Conservation (phyloP, 2,329 filamentous ascomycete species). For the Xylariaceae sp. region DNA sequence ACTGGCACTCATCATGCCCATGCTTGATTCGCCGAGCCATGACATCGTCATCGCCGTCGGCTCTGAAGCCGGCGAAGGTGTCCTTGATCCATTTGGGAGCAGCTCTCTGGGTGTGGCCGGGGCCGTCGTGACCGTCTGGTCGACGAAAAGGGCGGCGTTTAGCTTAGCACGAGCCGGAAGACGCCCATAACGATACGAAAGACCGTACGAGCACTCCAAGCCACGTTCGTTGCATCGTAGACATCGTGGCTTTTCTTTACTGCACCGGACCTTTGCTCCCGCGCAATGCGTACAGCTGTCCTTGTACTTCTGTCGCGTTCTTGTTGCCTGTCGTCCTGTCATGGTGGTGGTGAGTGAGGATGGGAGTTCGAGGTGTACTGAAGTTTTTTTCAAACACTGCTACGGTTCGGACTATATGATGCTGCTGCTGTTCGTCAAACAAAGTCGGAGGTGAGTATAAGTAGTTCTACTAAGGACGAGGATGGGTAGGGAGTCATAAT, state of each 20-base stretch:
- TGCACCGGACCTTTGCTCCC: conserved; percentile 25
- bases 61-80: conserved; percentile 20
- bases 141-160: conserved; percentile 13
- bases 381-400: not conserved
- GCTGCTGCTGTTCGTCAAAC: conserved; percentile 2
- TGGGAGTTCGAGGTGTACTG: conserved; percentile 5
- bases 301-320: conserved; percentile 25
- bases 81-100: conserved; percentile 18
- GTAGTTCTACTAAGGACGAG: conserved; percentile 16
- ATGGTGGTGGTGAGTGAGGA: conserved; percentile 8
- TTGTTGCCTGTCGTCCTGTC: conserved; percentile 23
- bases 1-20: conserved; percentile 14
- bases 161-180: conserved; percentile 23
- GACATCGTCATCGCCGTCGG: conserved; percentile 12
- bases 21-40: conserved; percentile 19
- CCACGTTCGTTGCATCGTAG: conserved; percentile 21
- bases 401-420: not conserved
- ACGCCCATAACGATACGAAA: conserved; percentile 25
- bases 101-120: conserved; percentile 19
- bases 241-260: conserved; percentile 25
- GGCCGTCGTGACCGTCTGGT: conserved; percentile 14
- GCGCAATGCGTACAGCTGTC: conserved; percentile 26
- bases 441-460: conserved; percentile 15
- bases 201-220: conserved; percentile 22
- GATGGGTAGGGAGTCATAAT: conserved; percentile 6